A percentile compares a stretch with the other conserved stretches of the same genome.
phyloP scores from a whole-genome alignment of 1,139 yeast genomes.

The Magnusiomyces suaveolens region DNA sequence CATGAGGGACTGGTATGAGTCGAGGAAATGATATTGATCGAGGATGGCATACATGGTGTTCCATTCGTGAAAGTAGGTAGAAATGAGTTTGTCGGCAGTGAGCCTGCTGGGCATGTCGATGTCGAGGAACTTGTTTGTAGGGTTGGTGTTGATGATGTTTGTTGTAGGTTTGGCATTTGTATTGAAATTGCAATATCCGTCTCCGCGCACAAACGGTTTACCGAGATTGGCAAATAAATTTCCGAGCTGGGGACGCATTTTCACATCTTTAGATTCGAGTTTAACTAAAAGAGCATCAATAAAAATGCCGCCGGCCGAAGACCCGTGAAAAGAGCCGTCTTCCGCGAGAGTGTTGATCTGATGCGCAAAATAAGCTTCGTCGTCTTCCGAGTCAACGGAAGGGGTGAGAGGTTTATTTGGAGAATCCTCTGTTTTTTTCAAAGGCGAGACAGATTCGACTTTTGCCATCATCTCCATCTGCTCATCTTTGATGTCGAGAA shows the following conservation, averaged over 20 bases:
- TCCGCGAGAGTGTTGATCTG: constrained; percentile 24
- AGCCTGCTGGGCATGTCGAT: constrained; percentile 26
- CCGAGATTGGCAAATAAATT: constrained; percentile 17
- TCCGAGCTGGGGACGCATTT: constrained; percentile 18
- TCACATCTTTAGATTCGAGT: constrained; percentile 20
- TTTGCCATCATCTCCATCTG: constrained; percentile 38
- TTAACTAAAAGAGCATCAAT: constrained; percentile 25
- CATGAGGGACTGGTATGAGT: constrained; percentile 43
- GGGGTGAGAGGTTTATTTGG: background rate
- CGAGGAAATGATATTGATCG: constrained; percentile 54
- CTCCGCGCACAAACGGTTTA: constrained; percentile 13
- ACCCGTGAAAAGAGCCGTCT: constrained; percentile 29
- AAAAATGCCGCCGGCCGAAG: constrained; percentile 30
- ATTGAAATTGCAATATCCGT: too few species aligned
- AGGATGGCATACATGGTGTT: constrained; percentile 59
- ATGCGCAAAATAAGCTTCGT: constrained; percentile 24
- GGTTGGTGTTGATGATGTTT: constrained; percentile 2
- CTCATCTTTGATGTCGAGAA: constrained; percentile 53
- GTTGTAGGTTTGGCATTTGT: too few species aligned
- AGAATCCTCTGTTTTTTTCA: background rate
- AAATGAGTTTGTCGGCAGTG: constrained; percentile 28
- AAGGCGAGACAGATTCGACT: constrained; percentile 19
- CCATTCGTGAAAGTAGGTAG: constrained; percentile 69
- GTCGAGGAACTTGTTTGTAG: background rate
- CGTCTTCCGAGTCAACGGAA: constrained; percentile 17